These are phyloP conservation scores for Ceratopteris richardii DNA, from an alignment of 75 land plant genomes.

Conservation along the genomic window DNA sequence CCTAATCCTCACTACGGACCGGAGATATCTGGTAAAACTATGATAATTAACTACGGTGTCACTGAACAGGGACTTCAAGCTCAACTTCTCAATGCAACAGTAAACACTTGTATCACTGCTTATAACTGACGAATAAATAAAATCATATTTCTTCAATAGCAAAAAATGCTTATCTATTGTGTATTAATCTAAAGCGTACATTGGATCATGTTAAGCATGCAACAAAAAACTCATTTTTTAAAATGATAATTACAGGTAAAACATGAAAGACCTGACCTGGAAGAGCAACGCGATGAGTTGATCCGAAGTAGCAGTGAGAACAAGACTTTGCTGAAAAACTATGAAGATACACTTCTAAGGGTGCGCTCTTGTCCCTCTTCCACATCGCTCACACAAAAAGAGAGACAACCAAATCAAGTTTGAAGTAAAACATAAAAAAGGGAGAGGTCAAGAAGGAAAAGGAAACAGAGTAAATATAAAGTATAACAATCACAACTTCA, in stretches of 20 bases:
- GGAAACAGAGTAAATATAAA: no score
- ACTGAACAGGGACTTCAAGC: constrained; percentile 34
- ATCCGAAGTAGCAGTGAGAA: constrained; percentile 28
- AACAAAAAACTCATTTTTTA: background rate
- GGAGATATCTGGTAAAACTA: constrained; percentile 29
- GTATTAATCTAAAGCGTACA: no score
- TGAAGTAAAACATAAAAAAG: no score
- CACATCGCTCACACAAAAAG: background rate
- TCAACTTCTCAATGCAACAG: constrained; percentile 33
- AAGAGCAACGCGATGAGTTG: constrained; percentile 21
- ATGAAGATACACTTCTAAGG: constrained; percentile 25
- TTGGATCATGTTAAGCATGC: background rate
- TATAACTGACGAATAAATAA: background rate
- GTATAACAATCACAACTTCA: no score
- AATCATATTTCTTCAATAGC: background rate
- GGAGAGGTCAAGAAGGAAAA: no score
- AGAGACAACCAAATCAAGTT: background rate
- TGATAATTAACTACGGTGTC: constrained; percentile 27
- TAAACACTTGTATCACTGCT: constrained; percentile 1
- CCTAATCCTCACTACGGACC: constrained; percentile 38
- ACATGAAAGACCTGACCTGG: constrained; percentile 35
- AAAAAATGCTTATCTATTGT: background rate
- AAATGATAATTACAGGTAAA: constrained; percentile 25
- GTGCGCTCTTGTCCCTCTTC: constrained; percentile 17
- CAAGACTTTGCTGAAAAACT: constrained; percentile 21